Evolutionary conservation across 352 stramenopile genomes (phyloP).

Genomic region (Globisporangium ultimum): DNA sequence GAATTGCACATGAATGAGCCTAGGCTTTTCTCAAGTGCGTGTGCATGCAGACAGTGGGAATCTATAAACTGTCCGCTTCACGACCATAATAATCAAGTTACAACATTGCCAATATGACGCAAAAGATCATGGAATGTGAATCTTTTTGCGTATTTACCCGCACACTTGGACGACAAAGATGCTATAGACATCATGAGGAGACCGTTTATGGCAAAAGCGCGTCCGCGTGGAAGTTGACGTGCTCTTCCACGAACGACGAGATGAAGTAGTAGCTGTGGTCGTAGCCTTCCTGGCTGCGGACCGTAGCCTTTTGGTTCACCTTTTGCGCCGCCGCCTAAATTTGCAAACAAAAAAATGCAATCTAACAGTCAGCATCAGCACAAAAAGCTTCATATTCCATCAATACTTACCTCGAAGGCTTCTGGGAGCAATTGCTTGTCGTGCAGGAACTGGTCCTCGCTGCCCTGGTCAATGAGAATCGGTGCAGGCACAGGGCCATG

Average conservation of each 20-base stretch:
- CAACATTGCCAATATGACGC: too few species aligned
- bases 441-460: constrained; percentile 85
- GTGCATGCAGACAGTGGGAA: too few species aligned
- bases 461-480: constrained; percentile 90
- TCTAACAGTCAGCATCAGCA: not conserved
- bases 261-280: constrained; percentile 99
- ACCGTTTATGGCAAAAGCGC: constrained; percentile 54
- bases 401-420: constrained; percentile 60
- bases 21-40: too few species aligned
- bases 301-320: constrained; percentile 75
- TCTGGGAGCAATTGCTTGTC: constrained; percentile 92
- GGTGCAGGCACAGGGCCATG: constrained; percentile 56
- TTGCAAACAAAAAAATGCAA: not conserved
- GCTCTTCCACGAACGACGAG: constrained; percentile 93
- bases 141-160: not conserved
- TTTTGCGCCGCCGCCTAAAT: constrained; percentile 63
- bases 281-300: constrained; percentile 90
- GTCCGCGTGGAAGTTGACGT: constrained; percentile 93
- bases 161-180: too few species aligned
- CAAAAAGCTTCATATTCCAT: not conserved
- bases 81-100: too few species aligned
- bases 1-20: constrained; percentile 3
- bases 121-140: not conserved
- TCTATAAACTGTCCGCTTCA: too few species aligned
- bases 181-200: not conserved